These are phyloP conservation scores for Verticillium isaacii DNA, from an alignment of 2,329 filamentous ascomycete genomes.

Conservation along the genomic window DNA sequence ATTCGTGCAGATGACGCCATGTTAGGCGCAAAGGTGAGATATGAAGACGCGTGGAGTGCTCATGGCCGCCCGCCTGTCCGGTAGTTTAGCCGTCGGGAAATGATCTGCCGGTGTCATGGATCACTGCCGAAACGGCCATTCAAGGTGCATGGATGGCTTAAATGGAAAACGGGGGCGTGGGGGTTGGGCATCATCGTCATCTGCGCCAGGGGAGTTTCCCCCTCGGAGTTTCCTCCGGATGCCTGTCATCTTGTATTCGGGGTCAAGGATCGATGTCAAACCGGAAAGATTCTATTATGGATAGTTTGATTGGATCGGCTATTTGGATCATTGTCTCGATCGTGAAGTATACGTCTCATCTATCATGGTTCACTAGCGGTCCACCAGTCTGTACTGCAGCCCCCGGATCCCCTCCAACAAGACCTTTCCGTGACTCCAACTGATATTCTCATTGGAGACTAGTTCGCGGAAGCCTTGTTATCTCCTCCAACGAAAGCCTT, in stretches of 20 bases:
- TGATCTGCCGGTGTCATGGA: not conserved
- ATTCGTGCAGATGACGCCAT: conserved; percentile 9
- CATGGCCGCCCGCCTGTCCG: not conserved
- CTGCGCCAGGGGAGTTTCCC: not conserved
- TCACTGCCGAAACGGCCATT: not conserved
- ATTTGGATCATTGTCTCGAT: not conserved
- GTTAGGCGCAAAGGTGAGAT: conserved; percentile 12
- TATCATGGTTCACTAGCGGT: not conserved
- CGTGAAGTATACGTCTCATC: not conserved
- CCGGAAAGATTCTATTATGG: not conserved
- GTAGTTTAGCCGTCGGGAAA: not conserved
- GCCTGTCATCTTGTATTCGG: not conserved
- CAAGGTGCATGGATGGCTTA: not conserved
- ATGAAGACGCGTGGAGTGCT: not conserved
- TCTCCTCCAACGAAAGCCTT: not conserved
- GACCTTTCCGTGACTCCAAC: not conserved
- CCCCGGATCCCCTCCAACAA: not conserved
- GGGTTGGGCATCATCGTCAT: not conserved
- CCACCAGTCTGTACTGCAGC: not conserved
- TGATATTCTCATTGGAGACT: not conserved
- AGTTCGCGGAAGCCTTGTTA: not conserved
- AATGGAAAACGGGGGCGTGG: not conserved
- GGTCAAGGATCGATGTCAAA: not conserved
- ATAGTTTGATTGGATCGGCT: not conserved
- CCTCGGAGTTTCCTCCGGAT: not conserved